Conservation (phyloP, 257 asterid genomes). For the Solanum paucissectum region DNA sequence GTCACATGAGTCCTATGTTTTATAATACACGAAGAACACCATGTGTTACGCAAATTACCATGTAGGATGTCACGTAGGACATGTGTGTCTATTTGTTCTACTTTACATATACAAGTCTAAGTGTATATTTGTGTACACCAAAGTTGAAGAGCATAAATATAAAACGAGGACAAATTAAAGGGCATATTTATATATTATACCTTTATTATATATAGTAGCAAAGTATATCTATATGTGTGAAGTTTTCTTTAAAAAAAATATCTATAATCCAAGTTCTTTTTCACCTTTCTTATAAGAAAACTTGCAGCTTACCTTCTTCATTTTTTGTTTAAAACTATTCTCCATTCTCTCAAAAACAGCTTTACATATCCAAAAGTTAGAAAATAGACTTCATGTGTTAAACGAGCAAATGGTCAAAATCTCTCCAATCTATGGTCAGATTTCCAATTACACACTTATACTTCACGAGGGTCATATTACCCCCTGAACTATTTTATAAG, state of each 20-base stretch:
- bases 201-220: background rate
- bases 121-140: background rate
- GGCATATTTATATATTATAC: too few relatives aligned
- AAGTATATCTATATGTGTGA: background rate
- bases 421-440: fast-evolving
- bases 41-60: background rate
- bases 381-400: too few relatives aligned
- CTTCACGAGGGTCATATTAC: too few relatives aligned
- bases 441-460: too few relatives aligned
- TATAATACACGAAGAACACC: background rate
- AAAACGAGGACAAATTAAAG: background rate
- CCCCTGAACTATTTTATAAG: too few relatives aligned
- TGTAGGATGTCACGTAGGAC: background rate
- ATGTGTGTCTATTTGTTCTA: background rate
- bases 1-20: background rate
- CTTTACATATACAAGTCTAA: background rate
- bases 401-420: too few relatives aligned
- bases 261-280: background rate
- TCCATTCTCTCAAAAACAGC: too few relatives aligned
- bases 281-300: background rate
- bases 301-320: background rate
- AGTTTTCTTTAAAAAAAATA: background rate
- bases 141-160: too few relatives aligned
- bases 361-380: background rate
- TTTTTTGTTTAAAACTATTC: too few relatives aligned